Base-by-base conservation (phyloP, 1,139 yeast genomes). In the Suhomyces guaymorum region DNA sequence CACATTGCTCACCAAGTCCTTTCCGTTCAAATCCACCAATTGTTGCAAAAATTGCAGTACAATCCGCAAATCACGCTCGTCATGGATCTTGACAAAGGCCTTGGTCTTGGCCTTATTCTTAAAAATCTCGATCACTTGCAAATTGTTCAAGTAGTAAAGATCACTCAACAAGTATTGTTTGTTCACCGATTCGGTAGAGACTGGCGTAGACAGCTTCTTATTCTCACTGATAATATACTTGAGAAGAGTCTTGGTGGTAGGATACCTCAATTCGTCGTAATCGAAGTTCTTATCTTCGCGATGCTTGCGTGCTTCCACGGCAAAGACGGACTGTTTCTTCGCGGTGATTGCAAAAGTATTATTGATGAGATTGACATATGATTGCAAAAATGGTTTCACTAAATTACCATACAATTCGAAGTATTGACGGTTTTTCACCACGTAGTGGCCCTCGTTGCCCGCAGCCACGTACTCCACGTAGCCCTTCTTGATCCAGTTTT, bases 121-220 rank as follows among this genome's bases (percentile, higher is more conserved):
- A 46, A 65, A 61, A 20, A 70, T 67, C 31, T 54, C 51, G 24
- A 70, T 55, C 41, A 70, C 53, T 27, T 51, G 52, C 38, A 70
- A 55, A 41, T 68, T 59, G 44, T 64, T 52, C 43, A 70, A 55
- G 43, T 66, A 70, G 43, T 64, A 70, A 40, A 70, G 57, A 39
- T 68, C 66, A 35, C 69, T 60, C 28, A 70, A 55, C 38, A 70
- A 57, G 44, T 70, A 70, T 44, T 70, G 75, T 50, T 70, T 70
- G 50, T 70, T 69, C 38, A 61, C 57, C 10, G 69, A 55, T 46
- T 70, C 75, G 21, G 66, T 45, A 13, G 47, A 41, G 3, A 35
- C 38, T 15, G 38, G 41, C 10, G 15, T 30, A 8, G 24, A 19
- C 31, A 33, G 30, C n/a, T 37, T 39, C 27, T 28, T 26, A 26